Evolutionary conservation across 1,284 basidiomycete genomes (phyloP).

Genomic region (Pyrrhoderma noxium): DNA sequence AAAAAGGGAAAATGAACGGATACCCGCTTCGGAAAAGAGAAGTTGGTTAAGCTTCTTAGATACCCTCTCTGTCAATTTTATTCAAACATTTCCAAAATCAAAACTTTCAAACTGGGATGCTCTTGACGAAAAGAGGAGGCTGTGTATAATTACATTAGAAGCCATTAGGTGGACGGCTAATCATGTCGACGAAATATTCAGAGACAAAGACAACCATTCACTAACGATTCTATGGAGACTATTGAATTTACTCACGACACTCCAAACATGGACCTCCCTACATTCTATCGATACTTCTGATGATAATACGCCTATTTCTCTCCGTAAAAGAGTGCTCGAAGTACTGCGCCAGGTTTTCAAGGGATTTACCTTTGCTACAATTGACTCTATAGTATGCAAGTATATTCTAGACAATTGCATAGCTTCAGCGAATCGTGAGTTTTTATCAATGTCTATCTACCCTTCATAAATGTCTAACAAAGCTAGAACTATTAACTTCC

Average conservation of each 20-base stretch:
- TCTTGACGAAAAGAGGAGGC: slow-evolving; percentile 48
- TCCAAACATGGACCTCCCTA: slow-evolving; percentile 45
- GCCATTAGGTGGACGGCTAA: slow-evolving; percentile 42
- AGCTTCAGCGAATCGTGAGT: neutral
- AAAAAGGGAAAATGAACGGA: slow-evolving; percentile 28
- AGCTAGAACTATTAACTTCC: slow-evolving; percentile 3
- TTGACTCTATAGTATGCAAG: slow-evolving; percentile 2
- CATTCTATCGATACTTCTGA: neutral
- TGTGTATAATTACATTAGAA: slow-evolving; percentile 47
- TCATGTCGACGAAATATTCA: slow-evolving; percentile 44
- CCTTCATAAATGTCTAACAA: neutral
- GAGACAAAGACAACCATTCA: slow-evolving; percentile 36
- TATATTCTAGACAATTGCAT: slow-evolving; percentile 1
- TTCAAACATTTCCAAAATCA: slow-evolving; percentile 42
- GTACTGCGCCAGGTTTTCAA: slow-evolving; percentile 1
- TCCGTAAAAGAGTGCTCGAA: slow-evolving; percentile 2
- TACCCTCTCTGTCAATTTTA: slow-evolving; percentile 44
- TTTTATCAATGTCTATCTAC: no score
- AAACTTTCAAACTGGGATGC: slow-evolving; percentile 40
- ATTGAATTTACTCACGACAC: slow-evolving; percentile 42
- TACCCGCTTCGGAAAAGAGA: slow-evolving; percentile 25
- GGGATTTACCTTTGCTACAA: neutral
- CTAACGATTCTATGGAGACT: slow-evolving; percentile 44
- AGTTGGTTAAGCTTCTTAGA: slow-evolving; percentile 39
- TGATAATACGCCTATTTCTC: slow-evolving; percentile 1